A percentile compares a stretch with the other conserved stretches of the same genome.
These are phyloP conservation scores for Diaporthe citrichinensis DNA, from an alignment of 2,329 filamentous ascomycete genomes.

Conservation along the genomic window DNA sequence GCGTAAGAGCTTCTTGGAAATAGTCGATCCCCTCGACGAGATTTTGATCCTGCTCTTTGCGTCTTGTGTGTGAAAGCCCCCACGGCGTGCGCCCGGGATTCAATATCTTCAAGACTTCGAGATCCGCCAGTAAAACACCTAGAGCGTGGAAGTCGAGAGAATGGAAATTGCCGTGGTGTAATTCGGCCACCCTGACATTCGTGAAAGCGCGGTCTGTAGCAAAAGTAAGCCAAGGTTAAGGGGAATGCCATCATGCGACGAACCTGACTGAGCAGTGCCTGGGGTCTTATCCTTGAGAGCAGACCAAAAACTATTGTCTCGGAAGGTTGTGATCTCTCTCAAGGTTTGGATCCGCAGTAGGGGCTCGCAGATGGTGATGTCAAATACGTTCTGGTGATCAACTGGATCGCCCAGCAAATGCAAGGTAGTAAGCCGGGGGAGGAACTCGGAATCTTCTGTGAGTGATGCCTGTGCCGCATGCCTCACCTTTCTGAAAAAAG, in stretches of 20 bases:
- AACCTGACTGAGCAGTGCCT: neutral
- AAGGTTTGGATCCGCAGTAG: neutral
- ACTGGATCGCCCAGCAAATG: neutral
- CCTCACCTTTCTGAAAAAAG: neutral
- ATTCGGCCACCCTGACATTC: neutral
- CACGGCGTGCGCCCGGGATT: no score
- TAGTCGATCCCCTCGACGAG: neutral
- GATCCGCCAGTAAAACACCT: neutral
- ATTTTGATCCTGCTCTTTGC: rapidly evolving
- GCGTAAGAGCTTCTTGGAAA: neutral
- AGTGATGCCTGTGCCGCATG: neutral
- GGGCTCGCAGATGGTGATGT: neutral
- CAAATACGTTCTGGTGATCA: rapidly evolving
- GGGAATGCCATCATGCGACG: rapidly evolving
- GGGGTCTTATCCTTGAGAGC: neutral
- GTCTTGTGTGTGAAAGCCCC: no score
- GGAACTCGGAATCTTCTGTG: neutral
- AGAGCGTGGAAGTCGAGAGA: neutral
- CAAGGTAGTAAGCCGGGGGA: neutral
- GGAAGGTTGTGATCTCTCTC: rapidly evolving
- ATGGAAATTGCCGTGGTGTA: rapidly evolving
- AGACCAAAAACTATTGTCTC: neutral
- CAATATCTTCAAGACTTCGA: neutral
- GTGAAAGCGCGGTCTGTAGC: rapidly evolving
- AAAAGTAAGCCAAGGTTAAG: rapidly evolving